Evolutionary conservation across 257 asterid species (phyloP), one percentile per base, ranked within the genome.

Genomic region (Leptodermis oblonga): DNA sequence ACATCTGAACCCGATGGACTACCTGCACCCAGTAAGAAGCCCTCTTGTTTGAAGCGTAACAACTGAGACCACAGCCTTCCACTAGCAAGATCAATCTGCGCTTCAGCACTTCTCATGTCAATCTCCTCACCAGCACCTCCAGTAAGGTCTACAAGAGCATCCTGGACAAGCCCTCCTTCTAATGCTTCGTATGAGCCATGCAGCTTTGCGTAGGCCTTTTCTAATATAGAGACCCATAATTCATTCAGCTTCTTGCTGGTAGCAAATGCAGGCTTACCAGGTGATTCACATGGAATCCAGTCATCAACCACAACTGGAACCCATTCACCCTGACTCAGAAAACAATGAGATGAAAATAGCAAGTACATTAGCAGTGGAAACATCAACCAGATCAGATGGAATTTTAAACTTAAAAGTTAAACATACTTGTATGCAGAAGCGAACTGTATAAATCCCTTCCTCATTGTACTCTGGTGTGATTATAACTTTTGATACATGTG

Each of bases 61-160:
- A 94, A 67, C 61, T 94, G 99, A 67, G 99, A 91, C 99, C 99
- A 94, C 3, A 94, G 80, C 81, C 99, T 83, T 65, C 99, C 99
- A 75, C 99, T 94, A 0, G 99, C 99, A 75, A 94, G 97, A 83
- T 94, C 99, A 31, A 94, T 91, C 76, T 91, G 99, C 58, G 97
- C 87, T 77, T 88, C 91, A 17, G 97, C 79, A 82, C 97, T 87
- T 86, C 99, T 94, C 97, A 94, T 94, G 84, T 94, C 99, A 45
- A 94, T 94, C 78, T 94, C 99, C 82, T 94, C 99, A 43, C 99
- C 99, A 34, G 99, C 99, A 68, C 99, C 99, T 36, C 99, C 99
- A 7, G 99, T 91, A 33, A 94, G 96, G 80, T 94, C 99, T 67
- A 91, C 99, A 20, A 94, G 97, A 75, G 99, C 99, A 77, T 94